Base-by-base conservation (phyloP, 331 rosid species). In the Cydonia oblonga region DNA sequence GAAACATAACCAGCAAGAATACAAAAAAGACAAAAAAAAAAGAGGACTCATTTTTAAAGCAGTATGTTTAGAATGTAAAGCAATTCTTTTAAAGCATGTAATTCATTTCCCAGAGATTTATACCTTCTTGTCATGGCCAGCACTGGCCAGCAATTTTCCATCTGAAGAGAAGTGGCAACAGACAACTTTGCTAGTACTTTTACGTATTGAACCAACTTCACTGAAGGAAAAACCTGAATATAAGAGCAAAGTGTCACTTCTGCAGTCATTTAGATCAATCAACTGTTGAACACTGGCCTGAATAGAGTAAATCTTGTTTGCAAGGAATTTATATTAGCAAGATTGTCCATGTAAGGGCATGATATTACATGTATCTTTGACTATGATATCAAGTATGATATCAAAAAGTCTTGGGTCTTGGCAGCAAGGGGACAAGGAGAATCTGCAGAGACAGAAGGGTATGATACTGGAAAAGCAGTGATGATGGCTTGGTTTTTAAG, bases 111-210 rank as follows among this genome's bases (percentile, higher is more conserved):
- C 20, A 73, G 71, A 73, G 64, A 58, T 28, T 76, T 29, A 73
- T 88, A 93, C 98, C 98, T 89, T 93, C 80, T 90, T 90, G 89
- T 93, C 98, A 82, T 93, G 98, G 60, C 98, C 98, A 70, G 93
- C 96, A 85, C 98, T 90, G 52, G 98, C 98, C 69, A 93, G 78
- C 72, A 93, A 61, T 75, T 93, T 93, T 63, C 98, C 98, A 85
- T 93, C 96, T 44, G 98, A 89, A 62, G 98, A 93, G 84, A 93
- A 93, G 84, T 93, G 96, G 65, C 98, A 93, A 83, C 93, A 89
- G 63, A 79, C 88, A 81, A 93, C 96, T 87, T 93, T 88, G 79
- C 85, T 79, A 68, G 75, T 90, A 81, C 96, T 89, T 83, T 83
- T 86, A 75, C 97, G 86, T 69, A 90, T 86, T 73, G 88, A 89